A percentile compares a stretch with the other conserved stretches of the same genome.
These are phyloP conservation scores for Psophocarpus tetragonolobus DNA, from an alignment of 306 rosid species.

Conservation along the genomic window DNA sequence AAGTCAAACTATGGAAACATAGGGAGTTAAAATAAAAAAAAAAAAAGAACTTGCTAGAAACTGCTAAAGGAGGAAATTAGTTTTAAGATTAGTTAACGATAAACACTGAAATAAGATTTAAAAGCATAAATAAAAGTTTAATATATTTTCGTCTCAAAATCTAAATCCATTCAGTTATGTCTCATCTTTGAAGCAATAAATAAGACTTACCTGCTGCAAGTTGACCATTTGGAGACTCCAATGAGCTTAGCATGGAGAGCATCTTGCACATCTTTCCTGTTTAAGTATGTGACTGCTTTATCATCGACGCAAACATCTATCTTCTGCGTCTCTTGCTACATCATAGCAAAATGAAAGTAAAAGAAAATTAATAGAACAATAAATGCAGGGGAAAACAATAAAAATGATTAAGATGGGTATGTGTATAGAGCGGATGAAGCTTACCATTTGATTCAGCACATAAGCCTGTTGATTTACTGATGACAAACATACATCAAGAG, in stretches of 20 bases:
- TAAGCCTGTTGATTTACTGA: constrained; percentile 39
- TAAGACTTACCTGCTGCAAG: constrained; percentile 60
- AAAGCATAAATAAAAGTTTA: background rate
- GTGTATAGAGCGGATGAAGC: background rate
- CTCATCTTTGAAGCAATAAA: background rate
- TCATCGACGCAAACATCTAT: constrained; percentile 71
- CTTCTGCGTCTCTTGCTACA: constrained; percentile 44
- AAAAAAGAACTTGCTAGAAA: background rate
- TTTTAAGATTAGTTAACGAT: background rate
- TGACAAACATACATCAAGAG: constrained; percentile 58
- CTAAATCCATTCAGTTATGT: background rate
- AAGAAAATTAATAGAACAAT: background rate
- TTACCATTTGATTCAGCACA: constrained; percentile 47
- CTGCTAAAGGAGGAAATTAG: background rate
- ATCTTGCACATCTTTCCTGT: constrained; percentile 59
- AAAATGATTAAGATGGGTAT: background rate
- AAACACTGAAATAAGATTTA: background rate
- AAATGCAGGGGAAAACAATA: too few species aligned
- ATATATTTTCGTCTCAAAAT: background rate
- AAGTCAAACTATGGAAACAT: background rate
- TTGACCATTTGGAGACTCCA: constrained; percentile 48
- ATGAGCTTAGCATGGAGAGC: constrained; percentile 74
- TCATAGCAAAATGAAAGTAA: background rate
- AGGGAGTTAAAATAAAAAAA: background rate
- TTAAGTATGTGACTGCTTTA: constrained; percentile 49